phyloP scores from a whole-genome alignment of 108 stramenopile species.

The Skeletonema marinoi region DNA sequence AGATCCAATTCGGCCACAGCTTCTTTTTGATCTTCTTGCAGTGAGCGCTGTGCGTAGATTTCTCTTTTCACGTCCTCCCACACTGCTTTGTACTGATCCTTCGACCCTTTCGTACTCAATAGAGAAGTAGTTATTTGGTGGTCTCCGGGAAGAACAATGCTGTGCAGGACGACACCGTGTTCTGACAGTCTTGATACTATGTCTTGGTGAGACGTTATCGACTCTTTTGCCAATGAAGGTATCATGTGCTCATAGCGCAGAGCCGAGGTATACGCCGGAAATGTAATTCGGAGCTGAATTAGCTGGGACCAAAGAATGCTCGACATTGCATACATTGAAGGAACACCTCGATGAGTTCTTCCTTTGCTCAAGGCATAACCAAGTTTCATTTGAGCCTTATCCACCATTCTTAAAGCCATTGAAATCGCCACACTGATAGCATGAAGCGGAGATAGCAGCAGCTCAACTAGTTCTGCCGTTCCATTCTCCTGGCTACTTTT shows the following conservation, averaged over 20 bases:
- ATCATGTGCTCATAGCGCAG: neutral
- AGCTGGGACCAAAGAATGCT: slow-evolving; percentile 44
- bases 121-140: neutral
- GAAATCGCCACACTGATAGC: slow-evolving; percentile 24
- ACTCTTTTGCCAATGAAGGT: neutral
- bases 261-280: neutral
- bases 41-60: neutral
- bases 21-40: neutral
- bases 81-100: neutral
- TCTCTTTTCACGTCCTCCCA: slow-evolving; percentile 22
- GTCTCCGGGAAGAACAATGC: slow-evolving; percentile 24
- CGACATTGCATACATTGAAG: slow-evolving; percentile 23
- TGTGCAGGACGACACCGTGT: slow-evolving; percentile 19
- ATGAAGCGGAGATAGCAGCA: slow-evolving; percentile 26
- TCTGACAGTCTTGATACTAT: slow-evolving; percentile 15
- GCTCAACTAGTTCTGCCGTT: slow-evolving; percentile 9
- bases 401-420: slow-evolving; percentile 26
- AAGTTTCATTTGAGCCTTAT: slow-evolving; percentile 42
- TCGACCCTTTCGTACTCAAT: neutral
- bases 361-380: slow-evolving; percentile 30
- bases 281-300: slow-evolving; percentile 9
- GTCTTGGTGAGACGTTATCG: slow-evolving; percentile 9
- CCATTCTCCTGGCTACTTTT: slow-evolving; percentile 1
- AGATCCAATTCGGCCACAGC: neutral
- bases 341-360: neutral